These are phyloP conservation scores for Syzygium grande DNA, from an alignment of 345 rosid genomes.

Conservation along the genomic window DNA sequence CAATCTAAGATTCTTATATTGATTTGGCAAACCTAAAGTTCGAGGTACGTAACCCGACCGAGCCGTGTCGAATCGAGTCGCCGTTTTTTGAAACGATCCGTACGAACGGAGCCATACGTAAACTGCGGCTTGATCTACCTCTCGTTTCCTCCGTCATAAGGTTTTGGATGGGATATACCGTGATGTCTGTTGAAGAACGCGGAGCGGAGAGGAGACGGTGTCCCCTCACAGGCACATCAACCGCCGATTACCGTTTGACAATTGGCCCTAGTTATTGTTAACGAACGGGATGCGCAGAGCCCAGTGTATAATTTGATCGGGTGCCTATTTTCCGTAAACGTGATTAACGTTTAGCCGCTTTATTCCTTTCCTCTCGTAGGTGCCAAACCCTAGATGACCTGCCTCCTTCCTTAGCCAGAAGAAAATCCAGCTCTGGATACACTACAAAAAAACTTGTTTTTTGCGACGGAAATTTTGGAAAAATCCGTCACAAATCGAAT, in stretches of 20 bases:
- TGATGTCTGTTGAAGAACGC: neutral
- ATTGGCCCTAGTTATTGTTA: neutral
- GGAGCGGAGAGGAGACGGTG: neutral
- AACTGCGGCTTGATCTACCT: neutral
- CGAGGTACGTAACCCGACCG: too few relatives aligned
- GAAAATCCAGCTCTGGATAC: neutral
- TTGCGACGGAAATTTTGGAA: too few relatives aligned
- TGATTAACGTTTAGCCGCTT: neutral
- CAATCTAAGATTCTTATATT: neutral
- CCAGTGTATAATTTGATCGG: neutral
- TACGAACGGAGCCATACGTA: neutral
- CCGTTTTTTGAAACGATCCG: rapidly evolving
- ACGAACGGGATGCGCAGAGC: rapidly evolving
- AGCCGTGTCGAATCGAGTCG: rapidly evolving
- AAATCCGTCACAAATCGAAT: too few relatives aligned
- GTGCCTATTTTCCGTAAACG: neutral
- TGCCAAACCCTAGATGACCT: neutral
- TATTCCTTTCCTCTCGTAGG: neutral
- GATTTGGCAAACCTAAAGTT: neutral
- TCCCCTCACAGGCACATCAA: neutral
- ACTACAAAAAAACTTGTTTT: too few relatives aligned
- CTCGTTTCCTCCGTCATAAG: neutral
- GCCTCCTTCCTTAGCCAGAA: neutral
- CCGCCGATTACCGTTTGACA: neutral
- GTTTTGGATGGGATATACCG: neutral